Conservation (phyloP, 805 yeast genomes). For the Wickerhamiella nectarea region DNA sequence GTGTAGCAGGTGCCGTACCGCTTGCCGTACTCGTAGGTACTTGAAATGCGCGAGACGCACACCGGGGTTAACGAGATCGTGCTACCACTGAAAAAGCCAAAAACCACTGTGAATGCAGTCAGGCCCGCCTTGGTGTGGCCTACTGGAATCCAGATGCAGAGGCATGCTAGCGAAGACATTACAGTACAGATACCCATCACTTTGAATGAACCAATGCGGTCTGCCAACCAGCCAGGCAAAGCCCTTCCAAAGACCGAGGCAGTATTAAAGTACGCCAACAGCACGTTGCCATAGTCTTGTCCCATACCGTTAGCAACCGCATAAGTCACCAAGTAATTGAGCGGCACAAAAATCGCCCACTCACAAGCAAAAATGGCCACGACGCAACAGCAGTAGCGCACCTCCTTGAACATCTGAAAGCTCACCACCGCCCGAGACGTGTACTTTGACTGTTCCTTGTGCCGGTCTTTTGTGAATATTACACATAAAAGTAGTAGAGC, state of each 20-base stretch:
- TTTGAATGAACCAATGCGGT: slow-evolving; percentile 42
- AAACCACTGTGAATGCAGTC: slow-evolving; percentile 36
- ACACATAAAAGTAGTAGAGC: slow-evolving; percentile 24
- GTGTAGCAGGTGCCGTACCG: slow-evolving; percentile 56
- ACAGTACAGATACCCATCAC: slow-evolving; percentile 37
- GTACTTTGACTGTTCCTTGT: slow-evolving; percentile 13
- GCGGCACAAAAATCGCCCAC: slow-evolving; percentile 37
- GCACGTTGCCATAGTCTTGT: slow-evolving; percentile 23
- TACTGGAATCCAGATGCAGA: slow-evolving; percentile 56
- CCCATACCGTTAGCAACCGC: slow-evolving; percentile 37
- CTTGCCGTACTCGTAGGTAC: slow-evolving; percentile 51
- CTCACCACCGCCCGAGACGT: slow-evolving; percentile 21
- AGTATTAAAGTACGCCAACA: slow-evolving; percentile 33
- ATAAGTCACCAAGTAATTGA: slow-evolving; percentile 46
- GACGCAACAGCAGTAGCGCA: slow-evolving; percentile 21
- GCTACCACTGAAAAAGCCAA: slow-evolving; percentile 37
- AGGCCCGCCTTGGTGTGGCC: slow-evolving; percentile 31
- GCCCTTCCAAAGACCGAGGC: slow-evolving; percentile 41
- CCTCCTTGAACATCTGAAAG: slow-evolving; percentile 22
- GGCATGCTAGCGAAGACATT: slow-evolving; percentile 34
- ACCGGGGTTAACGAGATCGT: slow-evolving; percentile 54
- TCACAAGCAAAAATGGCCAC: slow-evolving; percentile 30
- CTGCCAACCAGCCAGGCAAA: slow-evolving; percentile 43
- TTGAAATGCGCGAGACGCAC: slow-evolving; percentile 54
- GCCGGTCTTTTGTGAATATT: slow-evolving; percentile 29